These are phyloP conservation scores for Colletotrichum horii DNA, from an alignment of 2,329 filamentous ascomycete genomes.

Conservation along the genomic window DNA sequence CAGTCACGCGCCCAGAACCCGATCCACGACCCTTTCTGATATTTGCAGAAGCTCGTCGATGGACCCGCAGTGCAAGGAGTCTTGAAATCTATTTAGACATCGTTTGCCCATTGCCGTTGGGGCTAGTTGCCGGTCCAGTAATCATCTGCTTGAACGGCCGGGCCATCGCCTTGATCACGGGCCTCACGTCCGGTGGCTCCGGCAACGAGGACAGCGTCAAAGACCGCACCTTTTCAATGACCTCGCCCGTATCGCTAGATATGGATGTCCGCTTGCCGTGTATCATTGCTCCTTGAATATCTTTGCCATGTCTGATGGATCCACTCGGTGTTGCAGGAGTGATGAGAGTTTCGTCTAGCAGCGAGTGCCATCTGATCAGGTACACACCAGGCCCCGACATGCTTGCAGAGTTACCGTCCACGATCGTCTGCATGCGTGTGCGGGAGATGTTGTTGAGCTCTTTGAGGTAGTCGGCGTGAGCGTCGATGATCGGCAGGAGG, in stretches of 20 bases:
- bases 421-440: constrained; percentile 60
- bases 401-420: constrained; percentile 41
- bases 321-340: constrained; percentile 63
- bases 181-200: constrained; percentile 44
- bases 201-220: constrained; percentile 33
- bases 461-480: constrained; percentile 65
- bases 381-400: constrained; percentile 73
- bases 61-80: neutral
- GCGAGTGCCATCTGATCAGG: constrained; percentile 72
- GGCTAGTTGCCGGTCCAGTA: neutral
- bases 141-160: constrained; percentile 41
- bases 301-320: constrained; percentile 56
- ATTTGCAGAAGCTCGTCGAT: neutral
- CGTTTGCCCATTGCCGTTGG: neutral
- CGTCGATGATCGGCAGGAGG: constrained; percentile 60
- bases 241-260: constrained; percentile 28
- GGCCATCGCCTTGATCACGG: constrained; percentile 46
- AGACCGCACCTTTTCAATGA: constrained; percentile 27
- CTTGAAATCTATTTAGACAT: neutral
- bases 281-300: constrained; percentile 50
- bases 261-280: constrained; percentile 48
- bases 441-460: constrained; percentile 59
- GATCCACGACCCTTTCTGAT: neutral
- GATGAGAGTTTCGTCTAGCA: constrained; percentile 73
- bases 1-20: neutral